A percentile compares a stretch with the other conserved stretches of the same genome.
phyloP scores from a whole-genome alignment of 2,329 filamentous ascomycete species.

The Aaosphaeria pasadenensis region DNA sequence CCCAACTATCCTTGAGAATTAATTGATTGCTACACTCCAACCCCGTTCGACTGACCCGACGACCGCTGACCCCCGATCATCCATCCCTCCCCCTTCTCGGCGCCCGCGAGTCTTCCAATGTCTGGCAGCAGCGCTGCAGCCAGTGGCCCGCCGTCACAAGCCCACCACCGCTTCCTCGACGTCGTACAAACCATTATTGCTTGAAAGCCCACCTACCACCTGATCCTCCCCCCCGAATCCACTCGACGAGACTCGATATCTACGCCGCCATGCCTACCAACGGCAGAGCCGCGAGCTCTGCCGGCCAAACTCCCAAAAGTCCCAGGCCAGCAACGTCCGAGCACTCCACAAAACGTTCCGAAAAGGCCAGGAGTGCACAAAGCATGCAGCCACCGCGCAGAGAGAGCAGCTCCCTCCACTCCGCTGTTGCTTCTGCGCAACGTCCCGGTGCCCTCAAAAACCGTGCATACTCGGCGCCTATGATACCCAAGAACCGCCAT shows the following conservation, averaged over 20 bases:
- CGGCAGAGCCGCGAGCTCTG: conserved; percentile 8
- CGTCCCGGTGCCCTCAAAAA: conserved; percentile 30
- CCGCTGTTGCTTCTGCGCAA: conserved; percentile 9
- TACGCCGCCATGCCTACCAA: conserved; percentile 8
- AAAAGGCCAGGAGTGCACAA: conserved; percentile 25
- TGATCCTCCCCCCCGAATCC: too few relatives aligned
- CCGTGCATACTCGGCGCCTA: conserved; percentile 38
- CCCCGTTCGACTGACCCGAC: not conserved
- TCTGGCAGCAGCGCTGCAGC: conserved; percentile 19
- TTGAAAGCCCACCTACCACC: too few relatives aligned
- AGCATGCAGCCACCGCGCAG: conserved; percentile 18
- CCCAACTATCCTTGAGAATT: not conserved
- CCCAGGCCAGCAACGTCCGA: conserved; percentile 6
- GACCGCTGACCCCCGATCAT: not conserved
- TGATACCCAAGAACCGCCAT: conserved; percentile 23
- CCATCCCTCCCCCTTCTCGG: conserved; percentile 1
- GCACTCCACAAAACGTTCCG: conserved; percentile 13
- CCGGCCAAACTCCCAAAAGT: conserved; percentile 2
- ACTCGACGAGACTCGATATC: too few relatives aligned
- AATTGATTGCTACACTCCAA: not conserved
- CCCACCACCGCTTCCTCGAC: conserved; percentile 12
- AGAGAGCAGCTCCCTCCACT: conserved; percentile 13
- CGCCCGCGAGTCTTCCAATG: conserved; percentile 11
- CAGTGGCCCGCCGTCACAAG: conserved; percentile 17
- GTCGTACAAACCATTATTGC: conserved; percentile 13